Base-by-base conservation (phyloP, 345 rosid genomes). In the Bruguiera parviflora region DNA sequence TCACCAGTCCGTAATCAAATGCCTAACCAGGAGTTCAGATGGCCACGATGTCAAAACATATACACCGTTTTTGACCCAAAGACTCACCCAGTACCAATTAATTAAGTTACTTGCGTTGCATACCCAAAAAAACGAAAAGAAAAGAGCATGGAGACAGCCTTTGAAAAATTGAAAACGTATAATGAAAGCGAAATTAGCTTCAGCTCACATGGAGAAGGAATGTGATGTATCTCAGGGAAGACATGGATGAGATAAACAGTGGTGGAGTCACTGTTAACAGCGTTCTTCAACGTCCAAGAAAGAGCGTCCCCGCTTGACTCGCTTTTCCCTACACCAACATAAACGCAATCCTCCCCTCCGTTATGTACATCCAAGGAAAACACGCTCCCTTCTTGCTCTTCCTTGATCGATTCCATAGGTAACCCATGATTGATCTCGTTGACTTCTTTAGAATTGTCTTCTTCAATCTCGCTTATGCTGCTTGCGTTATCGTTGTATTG, bases 291-390 rank as follows among this genome's bases (percentile, higher is more conserved):
- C 35, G 92, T 74, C 98, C 98, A 93, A 9, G 81, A 77, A 75
- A 91, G 84, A 6, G 98, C 96, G 28, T 85, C 96, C 84, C 83
- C 77, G 83, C 98, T 90, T 0, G 96, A 83, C 65, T 85, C 84
- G 53, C 89, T 82, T 77, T 90, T 87, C 68, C 98, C 93, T 27
- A 92, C 96, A 5, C 84, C 88, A 61, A 87, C 93, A 66, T 87
- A 90, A 4, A 92, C 84, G 65, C 75, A 66, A 66, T 90, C 91
- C 5, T 58, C 82, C 8, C 25, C 75, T 24, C 62, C 29, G 11
- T 47, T 19, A 37, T 28, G 19, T 9, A 73, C 35, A 37, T 84
- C 89, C 51, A 71, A 69, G 0, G 88, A 84, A 57, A 83, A 81
- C 67, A 77, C 57, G 16, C 76, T 63, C 63, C 39, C 77, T 21